Percentiles rank a stretch among this genome's conserved stretches.
phyloP scores from a whole-genome alignment of 495 filamentous ascomycete species.

The Lasiosphaeria hispida region DNA sequence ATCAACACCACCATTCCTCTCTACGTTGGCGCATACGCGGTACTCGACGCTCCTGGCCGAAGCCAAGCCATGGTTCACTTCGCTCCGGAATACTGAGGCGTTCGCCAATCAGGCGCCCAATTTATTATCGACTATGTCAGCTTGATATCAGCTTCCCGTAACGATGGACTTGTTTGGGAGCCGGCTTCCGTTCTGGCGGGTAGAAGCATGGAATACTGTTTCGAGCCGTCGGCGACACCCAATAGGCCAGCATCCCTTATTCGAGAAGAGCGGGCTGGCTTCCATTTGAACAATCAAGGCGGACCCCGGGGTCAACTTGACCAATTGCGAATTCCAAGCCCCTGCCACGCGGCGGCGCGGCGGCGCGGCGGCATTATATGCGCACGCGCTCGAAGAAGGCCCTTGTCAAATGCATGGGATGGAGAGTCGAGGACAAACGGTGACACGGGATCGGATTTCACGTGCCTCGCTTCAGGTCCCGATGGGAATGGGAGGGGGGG shows the following conservation, averaged over 20 bases:
- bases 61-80: too few species aligned
- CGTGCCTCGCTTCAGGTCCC: slow-evolving; percentile 1
- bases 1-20: too few species aligned
- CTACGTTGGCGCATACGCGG: too few species aligned
- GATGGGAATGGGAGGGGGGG: neutral
- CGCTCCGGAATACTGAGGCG: too few species aligned
- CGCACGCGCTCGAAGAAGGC: neutral
- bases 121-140: too few species aligned
- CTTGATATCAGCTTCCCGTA: neutral
- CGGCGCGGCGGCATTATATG: slow-evolving; percentile 5
- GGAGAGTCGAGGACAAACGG: neutral
- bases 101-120: too few species aligned
- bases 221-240: slow-evolving; percentile 8
- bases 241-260: slow-evolving; percentile 7
- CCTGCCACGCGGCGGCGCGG: slow-evolving; percentile 4
- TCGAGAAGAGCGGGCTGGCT: slow-evolving; percentile 25
- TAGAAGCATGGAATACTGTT: slow-evolving; percentile 20
- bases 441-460: slow-evolving; percentile 2
- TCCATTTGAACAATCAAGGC: slow-evolving; percentile 14
- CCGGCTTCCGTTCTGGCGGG: slow-evolving; percentile 7
- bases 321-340: neutral
- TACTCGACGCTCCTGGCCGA: too few species aligned
- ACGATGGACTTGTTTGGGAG: neutral
- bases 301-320: neutral
- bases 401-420: neutral